Evolutionary conservation across 768 basidiomycete genomes (phyloP).

Genomic region (Myochromella boudieri): DNA sequence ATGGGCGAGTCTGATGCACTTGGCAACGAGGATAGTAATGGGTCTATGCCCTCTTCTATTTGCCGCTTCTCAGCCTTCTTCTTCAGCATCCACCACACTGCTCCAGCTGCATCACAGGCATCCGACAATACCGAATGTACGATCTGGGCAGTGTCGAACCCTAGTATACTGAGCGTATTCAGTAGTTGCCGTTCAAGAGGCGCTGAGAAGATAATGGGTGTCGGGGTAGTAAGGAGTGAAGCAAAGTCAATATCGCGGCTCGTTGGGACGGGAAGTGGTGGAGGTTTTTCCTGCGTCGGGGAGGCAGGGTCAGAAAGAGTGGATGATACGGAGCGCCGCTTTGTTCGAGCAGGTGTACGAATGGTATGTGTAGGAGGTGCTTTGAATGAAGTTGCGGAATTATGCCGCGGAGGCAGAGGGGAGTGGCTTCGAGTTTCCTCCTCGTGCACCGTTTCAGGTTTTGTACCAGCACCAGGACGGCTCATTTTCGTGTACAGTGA

Average conservation of each 20-base stretch:
- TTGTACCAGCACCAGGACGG: slow-evolving; percentile 2
- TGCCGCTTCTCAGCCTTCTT: slow-evolving; percentile 69
- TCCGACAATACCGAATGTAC: slow-evolving; percentile 90
- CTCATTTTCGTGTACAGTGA: slow-evolving; percentile 33
- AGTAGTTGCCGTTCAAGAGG: slow-evolving; percentile 78
- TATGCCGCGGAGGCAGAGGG: slow-evolving; percentile 27
- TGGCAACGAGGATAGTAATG: slow-evolving; percentile 6
- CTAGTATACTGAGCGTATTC: slow-evolving; percentile 69
- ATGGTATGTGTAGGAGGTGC: slow-evolving; percentile 62
- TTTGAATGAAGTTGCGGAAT: slow-evolving; percentile 31
- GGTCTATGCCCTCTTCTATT: slow-evolving; percentile 28
- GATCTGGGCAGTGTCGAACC: slow-evolving; percentile 93
- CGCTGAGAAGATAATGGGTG: slow-evolving; percentile 87
- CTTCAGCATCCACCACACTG: slow-evolving; percentile 96
- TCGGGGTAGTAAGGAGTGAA: slow-evolving; percentile 58
- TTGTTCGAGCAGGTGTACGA: slow-evolving; percentile 92
- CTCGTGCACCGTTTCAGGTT: slow-evolving; percentile 52
- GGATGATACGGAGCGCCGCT: slow-evolving; percentile 93
- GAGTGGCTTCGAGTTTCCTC: slow-evolving; percentile 38
- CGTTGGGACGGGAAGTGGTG: slow-evolving; percentile 35
- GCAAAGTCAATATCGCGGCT: slow-evolving; percentile 59
- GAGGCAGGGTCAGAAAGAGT: slow-evolving; percentile 67
- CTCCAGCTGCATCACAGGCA: slow-evolving; percentile 90
- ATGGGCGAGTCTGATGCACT: slow-evolving; percentile 4
- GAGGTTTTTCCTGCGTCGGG: slow-evolving; percentile 45